Base-by-base conservation (phyloP, 75 land plant genomes). In the Cryptomeria japonica region DNA sequence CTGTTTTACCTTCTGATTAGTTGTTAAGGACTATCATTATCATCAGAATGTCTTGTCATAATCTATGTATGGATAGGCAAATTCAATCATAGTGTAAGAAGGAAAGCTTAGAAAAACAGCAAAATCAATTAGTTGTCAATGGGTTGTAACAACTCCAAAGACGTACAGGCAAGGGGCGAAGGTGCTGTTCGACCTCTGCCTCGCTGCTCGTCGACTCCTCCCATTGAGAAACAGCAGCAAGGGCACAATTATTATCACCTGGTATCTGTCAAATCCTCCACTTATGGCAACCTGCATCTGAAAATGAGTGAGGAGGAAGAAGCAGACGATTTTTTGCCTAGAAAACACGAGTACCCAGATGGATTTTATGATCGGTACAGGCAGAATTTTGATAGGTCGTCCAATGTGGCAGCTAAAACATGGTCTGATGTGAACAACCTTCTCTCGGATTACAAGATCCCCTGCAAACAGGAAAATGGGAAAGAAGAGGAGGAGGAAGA, bases 61-160 rank as follows among this genome's bases (percentile, higher is more conserved):
- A 82, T 82, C 14, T 3, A 25, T 12, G 3, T 28, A 46, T n/a
- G 28, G 3, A 46, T 10, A 44, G 46, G 47, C 46, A 25, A 19
- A 44, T 46, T 13, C 34, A 82, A 46, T 28, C 84, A 46, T 46
- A 82, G 84, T 38, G n/a, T 9, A 44, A 44, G 47, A 46, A 13
- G 15, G 32, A 44, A 46, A 9, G 31, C 32, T 44, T 46, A 46
- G 84, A 44, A n/a, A n/a, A 38, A n/a, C 32, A 44, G 84, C 34
- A 41, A 42, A 46, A 46, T 28, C 32, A n/a, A 28, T 16, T 25
- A n/a, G 51, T n/a, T n/a, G 13, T n/a, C 51, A 12, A 82, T 82
- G 84, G 84, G 84, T 49, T 82, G 84, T n/a, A 82, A 49, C 47
- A 82, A 82, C 47, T 44, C 84, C 32, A 82, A 82, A 32, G 84